Percentiles rank a stretch among this genome's conserved stretches.
These are phyloP conservation scores for Aurantiochytrium sp. DNA, from an alignment of 108 stramenopile genomes.

Conservation along the genomic window DNA sequence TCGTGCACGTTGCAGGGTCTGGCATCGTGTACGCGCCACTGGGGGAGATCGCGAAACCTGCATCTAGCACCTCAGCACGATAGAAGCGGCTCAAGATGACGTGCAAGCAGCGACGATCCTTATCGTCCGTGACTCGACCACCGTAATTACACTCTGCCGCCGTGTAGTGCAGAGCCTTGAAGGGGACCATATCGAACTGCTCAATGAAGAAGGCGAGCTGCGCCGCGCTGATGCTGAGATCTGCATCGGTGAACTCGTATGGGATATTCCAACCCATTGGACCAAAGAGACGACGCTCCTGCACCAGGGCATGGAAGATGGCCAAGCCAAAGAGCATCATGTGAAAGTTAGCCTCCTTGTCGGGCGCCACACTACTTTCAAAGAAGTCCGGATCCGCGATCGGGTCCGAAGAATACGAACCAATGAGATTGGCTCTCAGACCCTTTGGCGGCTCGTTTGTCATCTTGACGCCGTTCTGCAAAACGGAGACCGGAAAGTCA, in stretches of 20 bases:
- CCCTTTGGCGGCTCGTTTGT: constrained; percentile 64
- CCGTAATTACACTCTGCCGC: constrained; percentile 63
- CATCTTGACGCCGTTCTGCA: constrained; percentile 68
- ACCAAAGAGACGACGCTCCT: constrained; percentile 56
- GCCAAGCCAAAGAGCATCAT: constrained; percentile 49
- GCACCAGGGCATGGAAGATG: constrained; percentile 59
- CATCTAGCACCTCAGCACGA: constrained; percentile 27
- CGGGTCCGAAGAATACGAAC: constrained; percentile 41
- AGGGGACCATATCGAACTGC: constrained; percentile 43
- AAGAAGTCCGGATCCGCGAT: constrained; percentile 49
- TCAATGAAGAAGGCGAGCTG: constrained; percentile 54
- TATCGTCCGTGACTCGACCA: constrained; percentile 60
- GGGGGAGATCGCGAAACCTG: constrained; percentile 15
- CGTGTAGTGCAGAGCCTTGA: constrained; percentile 50
- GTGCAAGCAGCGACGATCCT: constrained; percentile 49
- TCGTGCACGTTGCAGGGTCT: neutral
- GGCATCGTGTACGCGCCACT: neutral
- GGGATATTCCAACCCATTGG: constrained; percentile 65
- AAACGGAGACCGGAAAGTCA: constrained; percentile 57
- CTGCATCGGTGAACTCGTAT: constrained; percentile 61
- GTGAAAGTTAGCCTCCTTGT: constrained; percentile 32
- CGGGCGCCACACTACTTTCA: constrained; percentile 4
- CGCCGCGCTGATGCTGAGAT: constrained; percentile 45
- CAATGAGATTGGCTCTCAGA: constrained; percentile 43
- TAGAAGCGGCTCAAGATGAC: constrained; percentile 43